Evolutionary conservation across 1,284 basidiomycete species (phyloP).

Genomic region (Austroboletus olivaceoglutinosus): DNA sequence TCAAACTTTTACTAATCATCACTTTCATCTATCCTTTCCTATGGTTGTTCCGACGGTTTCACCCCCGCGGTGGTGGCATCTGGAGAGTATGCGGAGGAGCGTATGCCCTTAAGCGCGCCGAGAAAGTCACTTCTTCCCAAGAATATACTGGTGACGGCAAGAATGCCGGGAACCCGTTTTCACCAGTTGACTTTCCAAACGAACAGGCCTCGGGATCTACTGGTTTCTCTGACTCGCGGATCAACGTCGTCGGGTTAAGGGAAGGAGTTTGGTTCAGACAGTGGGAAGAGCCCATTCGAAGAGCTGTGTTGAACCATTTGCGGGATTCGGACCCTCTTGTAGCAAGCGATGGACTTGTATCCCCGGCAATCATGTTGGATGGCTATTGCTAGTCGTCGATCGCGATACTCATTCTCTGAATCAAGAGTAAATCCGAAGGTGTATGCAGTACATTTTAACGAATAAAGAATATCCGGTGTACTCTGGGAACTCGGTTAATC

Average conservation of each 20-base stretch:
- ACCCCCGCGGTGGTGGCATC: slow-evolving; percentile 55
- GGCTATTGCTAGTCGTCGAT: slow-evolving; percentile 26
- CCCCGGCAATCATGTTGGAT: slow-evolving; percentile 27
- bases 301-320: slow-evolving; percentile 44
- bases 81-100: slow-evolving; percentile 71
- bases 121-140: slow-evolving; percentile 33
- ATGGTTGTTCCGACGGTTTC: slow-evolving; percentile 68
- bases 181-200: slow-evolving; percentile 19
- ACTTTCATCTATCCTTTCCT: slow-evolving; percentile 69
- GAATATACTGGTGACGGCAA: slow-evolving; percentile 17
- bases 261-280: slow-evolving; percentile 77
- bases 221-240: slow-evolving; percentile 31
- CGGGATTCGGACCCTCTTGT: slow-evolving; percentile 29
- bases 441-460: slow-evolving; percentile 7
- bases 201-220: slow-evolving; percentile 11
- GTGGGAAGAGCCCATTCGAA: slow-evolving; percentile 68
- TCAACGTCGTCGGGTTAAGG: slow-evolving; percentile 50
- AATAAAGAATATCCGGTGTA: slow-evolving; percentile 20
- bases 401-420: not conserved
- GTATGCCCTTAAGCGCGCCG: slow-evolving; percentile 56
- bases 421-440: not conserved
- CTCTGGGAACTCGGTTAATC: not conserved
- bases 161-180: slow-evolving; percentile 13
- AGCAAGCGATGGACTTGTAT: slow-evolving; percentile 13
- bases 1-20: slow-evolving; percentile 62